Conservation (phyloP, 2,329 filamentous ascomycete genomes). For the Beauveria caledonica region DNA sequence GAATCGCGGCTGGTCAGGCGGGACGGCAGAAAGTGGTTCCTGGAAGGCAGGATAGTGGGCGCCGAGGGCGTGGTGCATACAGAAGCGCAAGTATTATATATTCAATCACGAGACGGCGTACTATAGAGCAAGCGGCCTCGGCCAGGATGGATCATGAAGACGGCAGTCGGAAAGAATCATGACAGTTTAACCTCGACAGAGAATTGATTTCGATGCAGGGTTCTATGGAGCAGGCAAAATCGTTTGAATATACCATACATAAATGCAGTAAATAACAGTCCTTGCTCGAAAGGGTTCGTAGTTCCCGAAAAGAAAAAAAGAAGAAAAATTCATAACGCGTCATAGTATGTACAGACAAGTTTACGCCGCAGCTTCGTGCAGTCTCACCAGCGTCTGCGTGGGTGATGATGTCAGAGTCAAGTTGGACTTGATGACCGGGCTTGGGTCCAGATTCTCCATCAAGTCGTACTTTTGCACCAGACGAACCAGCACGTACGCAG, state of each 20-base stretch:
- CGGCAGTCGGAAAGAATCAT: no score
- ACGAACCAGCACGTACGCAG: constrained; percentile 57
- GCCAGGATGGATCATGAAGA: no score
- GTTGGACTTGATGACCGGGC: background rate
- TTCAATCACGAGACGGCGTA: background rate
- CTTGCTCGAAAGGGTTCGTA: background rate
- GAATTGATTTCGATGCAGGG: no score
- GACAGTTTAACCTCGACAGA: no score
- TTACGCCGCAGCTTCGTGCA: background rate
- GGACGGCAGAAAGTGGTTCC: constrained; percentile 4
- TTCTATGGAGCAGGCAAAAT: no score
- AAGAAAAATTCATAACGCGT: background rate
- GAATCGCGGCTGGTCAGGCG: constrained; percentile 1
- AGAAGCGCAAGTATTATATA: constrained; percentile 3
- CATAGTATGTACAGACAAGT: background rate
- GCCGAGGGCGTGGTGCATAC: background rate
- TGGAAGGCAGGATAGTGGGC: background rate
- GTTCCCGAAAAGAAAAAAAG: background rate
- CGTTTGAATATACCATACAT: no score
- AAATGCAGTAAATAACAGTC: background rate
- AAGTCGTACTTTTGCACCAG: constrained; percentile 48
- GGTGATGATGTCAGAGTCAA: background rate
- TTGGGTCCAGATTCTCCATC: constrained; percentile 1
- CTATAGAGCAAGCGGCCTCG: background rate
- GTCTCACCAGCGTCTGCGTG: background rate